phyloP scores from a whole-genome alignment of 805 yeast genomes.

The Saturnispora diversa region DNA sequence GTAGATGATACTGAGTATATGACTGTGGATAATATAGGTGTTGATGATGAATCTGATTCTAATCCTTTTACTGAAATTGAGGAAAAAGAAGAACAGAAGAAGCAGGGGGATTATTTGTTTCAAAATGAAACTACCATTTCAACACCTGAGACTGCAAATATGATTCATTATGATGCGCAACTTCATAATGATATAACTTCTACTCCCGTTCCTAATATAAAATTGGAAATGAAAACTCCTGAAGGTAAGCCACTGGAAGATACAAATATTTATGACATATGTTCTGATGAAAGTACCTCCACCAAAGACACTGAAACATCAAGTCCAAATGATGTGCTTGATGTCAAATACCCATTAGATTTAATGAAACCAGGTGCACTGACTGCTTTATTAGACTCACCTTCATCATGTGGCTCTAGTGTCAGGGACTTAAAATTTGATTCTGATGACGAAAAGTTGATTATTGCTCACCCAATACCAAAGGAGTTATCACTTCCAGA shows the following conservation, averaged over 20 bases:
- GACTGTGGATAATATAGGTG: too few relatives aligned
- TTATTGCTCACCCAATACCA: not conserved
- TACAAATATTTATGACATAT: not conserved
- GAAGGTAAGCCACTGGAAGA: not conserved
- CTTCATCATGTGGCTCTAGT: conserved; percentile 13
- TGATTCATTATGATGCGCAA: too few relatives aligned
- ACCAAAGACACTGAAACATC: not conserved
- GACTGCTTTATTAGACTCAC: conserved; percentile 14
- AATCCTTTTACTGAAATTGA: not conserved
- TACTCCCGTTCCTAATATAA: too few relatives aligned
- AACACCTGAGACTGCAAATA: too few relatives aligned
- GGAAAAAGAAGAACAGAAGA: too few relatives aligned
- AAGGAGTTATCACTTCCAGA: conserved; percentile 17
- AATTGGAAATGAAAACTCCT: too few relatives aligned
- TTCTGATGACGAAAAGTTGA: conserved; percentile 1
- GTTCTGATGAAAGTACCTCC: not conserved
- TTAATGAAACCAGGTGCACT: conserved; percentile 12
- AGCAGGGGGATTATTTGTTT: too few relatives aligned
- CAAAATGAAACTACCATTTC: too few relatives aligned
- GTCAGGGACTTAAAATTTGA: not conserved
- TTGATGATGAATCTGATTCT: too few relatives aligned
- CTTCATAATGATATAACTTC: not conserved
- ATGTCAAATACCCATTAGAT: conserved; percentile 1
- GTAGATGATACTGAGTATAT: not conserved
- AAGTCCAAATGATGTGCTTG: not conserved